Percentiles rank a stretch among this genome's conserved stretches.
These are phyloP conservation scores for Calonectria henricotiae DNA, from an alignment of 2,329 filamentous ascomycete genomes.

Conservation along the genomic window DNA sequence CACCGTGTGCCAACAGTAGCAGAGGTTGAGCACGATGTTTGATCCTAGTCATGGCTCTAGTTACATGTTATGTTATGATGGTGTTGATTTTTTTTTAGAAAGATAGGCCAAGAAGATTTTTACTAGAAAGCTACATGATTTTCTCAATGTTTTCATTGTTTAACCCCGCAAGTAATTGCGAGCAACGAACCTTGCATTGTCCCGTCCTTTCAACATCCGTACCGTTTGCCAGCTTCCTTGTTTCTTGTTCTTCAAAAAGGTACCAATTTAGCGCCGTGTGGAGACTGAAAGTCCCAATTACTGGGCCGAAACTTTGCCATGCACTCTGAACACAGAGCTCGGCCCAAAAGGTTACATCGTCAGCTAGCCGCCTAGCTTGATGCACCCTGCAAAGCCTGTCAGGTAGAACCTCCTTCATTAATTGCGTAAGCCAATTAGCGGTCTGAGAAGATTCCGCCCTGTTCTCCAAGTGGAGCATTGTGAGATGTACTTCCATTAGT, in stretches of 20 bases:
- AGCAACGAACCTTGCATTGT: neutral
- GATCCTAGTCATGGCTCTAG: neutral
- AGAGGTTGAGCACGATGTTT: conserved; percentile 1
- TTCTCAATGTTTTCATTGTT: neutral
- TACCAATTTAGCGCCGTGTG: conserved; percentile 22
- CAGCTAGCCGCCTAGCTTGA: neutral
- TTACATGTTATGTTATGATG: neutral
- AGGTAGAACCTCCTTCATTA: neutral
- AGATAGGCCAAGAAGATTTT: neutral
- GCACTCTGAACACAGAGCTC: conserved; percentile 13
- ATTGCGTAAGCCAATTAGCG: neutral
- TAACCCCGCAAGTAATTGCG: neutral
- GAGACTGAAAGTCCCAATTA: conserved; percentile 21
- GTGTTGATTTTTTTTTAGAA: neutral
- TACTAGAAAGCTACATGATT: neutral
- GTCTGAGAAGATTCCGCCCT: neutral
- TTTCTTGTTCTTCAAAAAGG: conserved; percentile 13
- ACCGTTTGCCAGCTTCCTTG: neutral
- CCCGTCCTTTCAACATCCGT: neutral
- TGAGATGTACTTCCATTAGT: neutral
- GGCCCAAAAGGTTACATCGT: neutral
- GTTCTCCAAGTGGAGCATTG: neutral
- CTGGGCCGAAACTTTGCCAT: conserved; percentile 24
- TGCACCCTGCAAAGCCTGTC: neutral
- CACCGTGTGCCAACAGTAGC: conserved; percentile 5